Percentiles rank a stretch among this genome's conserved stretches.
phyloP scores from a whole-genome alignment of 2,329 filamentous ascomycete genomes.

The Fusarium dimerum region DNA sequence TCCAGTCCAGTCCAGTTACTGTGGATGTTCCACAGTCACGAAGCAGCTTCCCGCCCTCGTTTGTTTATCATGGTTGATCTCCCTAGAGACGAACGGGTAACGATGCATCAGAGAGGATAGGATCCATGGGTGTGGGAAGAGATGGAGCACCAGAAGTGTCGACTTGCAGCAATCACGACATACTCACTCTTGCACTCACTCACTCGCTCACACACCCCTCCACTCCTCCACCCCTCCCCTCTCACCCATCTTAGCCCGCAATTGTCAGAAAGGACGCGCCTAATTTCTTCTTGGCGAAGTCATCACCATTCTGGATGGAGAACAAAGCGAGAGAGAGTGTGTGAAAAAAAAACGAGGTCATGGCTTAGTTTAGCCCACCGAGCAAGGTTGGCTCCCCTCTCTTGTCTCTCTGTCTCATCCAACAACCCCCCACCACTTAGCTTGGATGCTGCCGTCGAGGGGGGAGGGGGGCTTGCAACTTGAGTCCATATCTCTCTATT shows the following conservation, averaged over 20 bases:
- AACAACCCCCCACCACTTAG: background rate
- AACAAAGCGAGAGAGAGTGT: background rate
- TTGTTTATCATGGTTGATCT: conserved; percentile 1
- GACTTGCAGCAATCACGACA: background rate
- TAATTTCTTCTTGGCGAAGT: conserved; percentile 22
- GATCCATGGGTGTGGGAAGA: no score
- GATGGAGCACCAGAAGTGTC: background rate
- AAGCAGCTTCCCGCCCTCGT: no score
- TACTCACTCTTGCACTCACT: no score
- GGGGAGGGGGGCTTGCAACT: no score
- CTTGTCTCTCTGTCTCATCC: no score
- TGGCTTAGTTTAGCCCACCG: background rate
- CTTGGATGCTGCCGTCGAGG: no score
- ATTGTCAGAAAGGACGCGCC: conserved; percentile 23
- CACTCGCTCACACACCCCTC: background rate
- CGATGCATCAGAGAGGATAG: no score
- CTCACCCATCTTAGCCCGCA: conserved; percentile 23
- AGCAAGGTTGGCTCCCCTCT: no score
- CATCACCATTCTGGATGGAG: conserved; percentile 18
- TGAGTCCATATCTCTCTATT: no score
- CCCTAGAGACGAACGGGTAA: conserved; percentile 22
- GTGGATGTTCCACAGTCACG: no score
- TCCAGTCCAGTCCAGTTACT: no score
- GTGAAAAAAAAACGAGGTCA: conserved; percentile 24
- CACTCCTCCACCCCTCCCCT: background rate